Base-by-base conservation (phyloP, 805 yeast genomes). In the Zygotorulaspora chibaensis region DNA sequence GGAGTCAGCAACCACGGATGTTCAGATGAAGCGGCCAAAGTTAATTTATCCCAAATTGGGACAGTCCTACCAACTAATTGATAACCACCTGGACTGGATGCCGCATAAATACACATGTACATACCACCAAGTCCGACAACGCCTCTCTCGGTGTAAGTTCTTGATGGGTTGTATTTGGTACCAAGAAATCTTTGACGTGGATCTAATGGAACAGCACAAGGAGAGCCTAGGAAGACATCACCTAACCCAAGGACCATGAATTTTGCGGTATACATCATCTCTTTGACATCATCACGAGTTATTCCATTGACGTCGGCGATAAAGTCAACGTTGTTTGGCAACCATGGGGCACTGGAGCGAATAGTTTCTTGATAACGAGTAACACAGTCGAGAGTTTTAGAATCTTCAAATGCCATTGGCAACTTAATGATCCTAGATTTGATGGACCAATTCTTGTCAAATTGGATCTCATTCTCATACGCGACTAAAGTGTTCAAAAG, bases 31-130 rank as follows among this genome's bases (percentile, higher is more conserved):
- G 72, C 67, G 35, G 89, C 93, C 52, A 93, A 72, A 27, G 87
- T 76, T 58, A 91, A 76, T 70, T 88, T 90, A 66, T 91, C 99
- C 99, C 99, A 91, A 57, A 91, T 90, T 44, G 98, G 98, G 54
- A 93, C 82, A 9, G 99, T 91, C 63, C 98, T 80, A 46, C 98
- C 99, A 51, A 89, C 91, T 57, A 91, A 76, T 71, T 91, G 98
- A 69, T 91, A 91, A 27, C 99, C 99, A 70, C 99, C 99, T 39
- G 99, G 99, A 20, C 96, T 88, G 55, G 88, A 95, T 91, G 91
- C 90, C 27, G 98, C 88, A 69, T 91, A 91, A 57, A 91, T 90
- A 72, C 98, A 91, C 98, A 91, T 90, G 76, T 89, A 93, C 87
- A 85, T 88, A 57, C 99, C 98, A 52, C 99, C 99, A 63, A 93